Evolutionary conservation across 305 asterid genomes (phyloP), one percentile per base, ranked within the genome.

Genomic region (Solanum chacoense): DNA sequence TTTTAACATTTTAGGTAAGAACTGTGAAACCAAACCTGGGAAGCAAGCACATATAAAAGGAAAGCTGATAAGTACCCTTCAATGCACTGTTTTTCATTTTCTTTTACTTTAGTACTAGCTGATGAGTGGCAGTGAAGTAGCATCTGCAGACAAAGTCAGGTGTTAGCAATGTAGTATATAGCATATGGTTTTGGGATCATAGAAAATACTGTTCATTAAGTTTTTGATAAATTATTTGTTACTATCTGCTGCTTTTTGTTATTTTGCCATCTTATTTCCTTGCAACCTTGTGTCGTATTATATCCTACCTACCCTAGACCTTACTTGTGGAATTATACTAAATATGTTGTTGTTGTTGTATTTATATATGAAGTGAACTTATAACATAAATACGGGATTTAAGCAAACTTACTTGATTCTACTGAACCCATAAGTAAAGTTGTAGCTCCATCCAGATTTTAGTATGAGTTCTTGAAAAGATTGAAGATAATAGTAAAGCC

Each of bases 21-120:
- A 79, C 85, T 83, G 76, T 78, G 85, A 90, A 78, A 80, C 72
- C 74, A 31, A 89, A 89, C 77, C 88, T 55, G 86, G 77, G 88
- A 89, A 91, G 91, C 89, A 90, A 91, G 87, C 85, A 85, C 87
- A 76, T 85, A 89, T 89, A 90, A 85, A 50, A 67, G 87, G 63
- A 89, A 91, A 91, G 90, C 90, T 90, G 91, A 92, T 87, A 73
- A 40, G 89, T 69, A 76, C 86, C 86, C 32, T 87, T 92, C 89
- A 89, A 88, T 78, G 93, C 90, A 84, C 59, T 84, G 80, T 87
- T 87, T 37, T 55, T 65, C 69, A 84, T 85, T 73, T 88, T 88
- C 88, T 59, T 45, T 85, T 84, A 20, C 83, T 35, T 3, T 67
- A 71, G 22, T 42, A 91, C 88, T 85, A 88, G 90, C 93, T 88